Evolutionary conservation across 495 filamentous ascomycete genomes (phyloP).

Genomic region (Trichocladium uniseriatum): DNA sequence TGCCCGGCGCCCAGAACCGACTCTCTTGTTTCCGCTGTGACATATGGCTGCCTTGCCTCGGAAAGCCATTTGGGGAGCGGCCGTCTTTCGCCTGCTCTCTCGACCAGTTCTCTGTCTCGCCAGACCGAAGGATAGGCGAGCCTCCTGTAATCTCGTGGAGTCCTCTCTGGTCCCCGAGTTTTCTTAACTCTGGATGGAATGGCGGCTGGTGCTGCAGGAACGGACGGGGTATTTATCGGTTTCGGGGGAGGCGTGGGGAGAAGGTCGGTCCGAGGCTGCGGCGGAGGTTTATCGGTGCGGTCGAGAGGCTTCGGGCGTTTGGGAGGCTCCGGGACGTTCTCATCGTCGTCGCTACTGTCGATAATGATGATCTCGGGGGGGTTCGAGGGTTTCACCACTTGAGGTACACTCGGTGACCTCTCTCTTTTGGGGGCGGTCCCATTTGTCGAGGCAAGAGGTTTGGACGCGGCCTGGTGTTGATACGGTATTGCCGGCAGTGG

Average conservation of each 20-base stretch:
- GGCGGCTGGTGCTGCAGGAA: neutral
- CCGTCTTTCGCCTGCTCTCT: neutral
- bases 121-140: constrained; percentile 8
- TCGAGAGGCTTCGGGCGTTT: too few species aligned
- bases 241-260: neutral
- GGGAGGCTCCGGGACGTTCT: too few species aligned
- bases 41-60: constrained; percentile 24
- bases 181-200: neutral
- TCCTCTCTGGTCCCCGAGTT: neutral
- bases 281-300: neutral
- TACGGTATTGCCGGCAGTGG: constrained; percentile 3
- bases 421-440: neutral
- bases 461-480: neutral
- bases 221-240: too few species aligned
- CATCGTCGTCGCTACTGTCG: constrained; percentile 10
- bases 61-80: constrained; percentile 4
- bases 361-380: constrained; percentile 11
- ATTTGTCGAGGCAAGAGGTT: neutral
- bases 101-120: neutral
- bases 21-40: constrained; percentile 17
- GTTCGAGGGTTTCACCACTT: neutral
- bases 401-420: neutral
- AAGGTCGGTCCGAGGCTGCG: too few species aligned
- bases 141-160: constrained; percentile 13
- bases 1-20: constrained; percentile 13